Base-by-base conservation (phyloP, 495 filamentous ascomycete species). In the Aspergillus sclerotiicarbonarius region DNA sequence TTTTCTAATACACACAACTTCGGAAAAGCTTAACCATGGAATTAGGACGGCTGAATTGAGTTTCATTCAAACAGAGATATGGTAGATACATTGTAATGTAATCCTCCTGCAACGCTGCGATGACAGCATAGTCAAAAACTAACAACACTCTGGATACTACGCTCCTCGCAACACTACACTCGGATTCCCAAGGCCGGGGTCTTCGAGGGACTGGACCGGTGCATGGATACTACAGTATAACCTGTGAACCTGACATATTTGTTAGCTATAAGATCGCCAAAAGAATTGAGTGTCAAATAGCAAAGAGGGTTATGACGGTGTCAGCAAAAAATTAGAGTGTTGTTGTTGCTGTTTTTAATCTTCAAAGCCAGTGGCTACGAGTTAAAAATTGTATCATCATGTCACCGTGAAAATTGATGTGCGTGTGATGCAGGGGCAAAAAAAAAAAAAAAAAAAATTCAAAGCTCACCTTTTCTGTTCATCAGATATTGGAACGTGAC, bases 271-370 rank as follows among this genome's bases (percentile, higher is more conserved):
- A 51, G 9, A 19, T 58, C 29, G 45, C 53, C 19, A 35, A 8
- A 45, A 51, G 18, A 54, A 21, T 15, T 25, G 43, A 57, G 37
- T 51, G 45, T 32, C 30, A 37, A 45, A 58, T 15, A 16, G 18
- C 33, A 51, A 51, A 51, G 32, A 51, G 45, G 33, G 39, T 31
- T 33, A 45, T 35, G 48, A 29, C 19, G 60, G 78, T 77, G 80
- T 83, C 80, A 82, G 73, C 62, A 82, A 83, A 83, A 83, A 83
- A 83, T 83, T 83, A 83, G 80, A 83, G 80, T 83, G 79, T 81
- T 71, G 78, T 82, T 81, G 78, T 81, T 81, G 76, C 73, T 74
- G 59, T 67, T 77, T 74, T 81, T 71, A 59, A 72, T 81, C 80
- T 67, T 80, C 78, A 81, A 63, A 44, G 71, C 71, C 59, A 61